Base-by-base conservation (phyloP, 495 filamentous ascomycete species). In the Jackrogersella minutella region DNA sequence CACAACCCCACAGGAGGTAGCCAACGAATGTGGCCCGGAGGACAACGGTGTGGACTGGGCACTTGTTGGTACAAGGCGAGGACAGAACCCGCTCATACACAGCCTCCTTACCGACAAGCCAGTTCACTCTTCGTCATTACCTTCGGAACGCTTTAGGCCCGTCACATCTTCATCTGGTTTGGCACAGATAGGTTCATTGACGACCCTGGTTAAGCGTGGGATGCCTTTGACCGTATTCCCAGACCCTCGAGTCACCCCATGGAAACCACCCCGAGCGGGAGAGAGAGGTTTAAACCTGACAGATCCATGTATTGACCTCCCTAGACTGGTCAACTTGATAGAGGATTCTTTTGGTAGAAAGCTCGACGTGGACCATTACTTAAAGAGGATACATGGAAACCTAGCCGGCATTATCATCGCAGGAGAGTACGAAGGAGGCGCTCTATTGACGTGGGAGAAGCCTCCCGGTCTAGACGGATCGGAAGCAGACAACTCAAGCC, bases 61-160 rank as follows among this genome's bases (percentile, higher is more conserved):
- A 67, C 78, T 86, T 28, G 77, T 87, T 0, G 86, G 88, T 3
- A 87, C 86, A 44, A 84, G 92, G 61, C 83, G 86, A 50, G 88
- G 89, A 73, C 87, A 91, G 65, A 98, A 99, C 71, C 93, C 93
- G 0, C 83, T 99, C 9, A 97, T 99, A 55, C 95, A 98, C 76
- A 98, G 96, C 68, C 88, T 98, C 6, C 85, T 99, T 14, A 99
- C 95, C 13, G 93, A 99, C 77, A 94, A 97, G 73, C 95, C 95
- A 1, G 81, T 91, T 17, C 88, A 92, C 61, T 97, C 93, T 8
- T 93, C 95, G 1, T 99, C 95, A 0, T 81, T 99, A 0, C 95
- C 95, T 0, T 77, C 86, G 3, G 84, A 86, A 46, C 84, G 88
- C 17, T 82, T 88, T 13, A 78, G 74, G 30, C 72, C 70, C 9